phyloP scores from a whole-genome alignment of 139 green algal genomes.

The Spirogloea muscicola region DNA sequence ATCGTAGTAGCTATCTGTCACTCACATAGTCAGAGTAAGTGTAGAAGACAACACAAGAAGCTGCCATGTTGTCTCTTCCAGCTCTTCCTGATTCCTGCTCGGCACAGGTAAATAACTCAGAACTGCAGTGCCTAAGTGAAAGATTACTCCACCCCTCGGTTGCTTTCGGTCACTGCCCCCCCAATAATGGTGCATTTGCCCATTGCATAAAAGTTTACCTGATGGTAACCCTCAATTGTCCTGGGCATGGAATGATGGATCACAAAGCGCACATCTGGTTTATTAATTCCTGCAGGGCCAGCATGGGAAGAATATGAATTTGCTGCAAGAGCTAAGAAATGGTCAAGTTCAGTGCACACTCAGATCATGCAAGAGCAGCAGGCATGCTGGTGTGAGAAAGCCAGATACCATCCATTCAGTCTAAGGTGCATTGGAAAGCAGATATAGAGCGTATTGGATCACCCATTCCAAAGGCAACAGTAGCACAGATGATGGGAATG shows the following conservation, averaged over 20 bases:
- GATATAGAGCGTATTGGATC: too few species aligned
- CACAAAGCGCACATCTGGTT: constrained; percentile 60
- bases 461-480: constrained; percentile 80
- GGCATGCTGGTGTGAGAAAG: too few species aligned
- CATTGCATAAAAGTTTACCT: too few species aligned
- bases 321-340: too few species aligned
- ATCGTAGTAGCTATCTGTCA: background rate
- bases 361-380: background rate
- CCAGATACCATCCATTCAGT: too few species aligned
- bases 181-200: too few species aligned
- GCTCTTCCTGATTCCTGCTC: constrained; percentile 28
- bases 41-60: constrained; percentile 31
- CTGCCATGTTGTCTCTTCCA: constrained; percentile 1
- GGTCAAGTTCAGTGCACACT: background rate
- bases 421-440: too few species aligned
- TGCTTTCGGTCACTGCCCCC: too few species aligned
- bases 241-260: constrained; percentile 55
- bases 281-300: constrained; percentile 54
- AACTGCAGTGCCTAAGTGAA: too few species aligned
- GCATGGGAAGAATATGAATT: constrained; percentile 18
- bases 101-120: too few species aligned
- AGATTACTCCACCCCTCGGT: too few species aligned
- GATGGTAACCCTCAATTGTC: constrained; percentile 56
- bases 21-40: constrained; percentile 20
- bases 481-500: constrained; percentile 69